Conservation (phyloP, 208 protist genomes). For the Herpetomonas tarakana region DNA sequence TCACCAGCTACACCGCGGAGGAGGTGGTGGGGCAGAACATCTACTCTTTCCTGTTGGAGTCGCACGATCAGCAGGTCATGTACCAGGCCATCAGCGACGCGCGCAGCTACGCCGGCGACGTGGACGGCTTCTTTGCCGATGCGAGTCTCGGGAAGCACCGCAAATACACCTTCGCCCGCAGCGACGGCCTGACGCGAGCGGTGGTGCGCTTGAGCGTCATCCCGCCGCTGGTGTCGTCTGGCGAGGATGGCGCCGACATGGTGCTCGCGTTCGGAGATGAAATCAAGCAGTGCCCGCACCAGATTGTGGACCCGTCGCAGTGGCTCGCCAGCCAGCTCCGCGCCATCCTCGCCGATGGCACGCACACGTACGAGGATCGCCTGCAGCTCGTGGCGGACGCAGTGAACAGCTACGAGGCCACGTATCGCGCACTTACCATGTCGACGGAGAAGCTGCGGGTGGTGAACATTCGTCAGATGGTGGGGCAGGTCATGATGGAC, state of each 20-base stretch:
- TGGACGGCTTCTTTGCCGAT: slow-evolving; percentile 42
- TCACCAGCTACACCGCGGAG: slow-evolving; percentile 62
- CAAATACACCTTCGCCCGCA: slow-evolving; percentile 61
- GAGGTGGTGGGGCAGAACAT: slow-evolving; percentile 82
- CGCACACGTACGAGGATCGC: slow-evolving; percentile 52
- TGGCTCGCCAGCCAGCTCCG: slow-evolving; percentile 63
- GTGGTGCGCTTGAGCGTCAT: slow-evolving; percentile 49
- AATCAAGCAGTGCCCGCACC: slow-evolving; percentile 34
- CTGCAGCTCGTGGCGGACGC: slow-evolving; percentile 50
- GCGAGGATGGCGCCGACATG: slow-evolving; percentile 52
- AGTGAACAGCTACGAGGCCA: slow-evolving; percentile 62
- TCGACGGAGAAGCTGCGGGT: slow-evolving; percentile 67
- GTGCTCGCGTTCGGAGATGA: slow-evolving; percentile 69
- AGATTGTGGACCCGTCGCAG: slow-evolving; percentile 57
- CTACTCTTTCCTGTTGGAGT: slow-evolving; percentile 71
- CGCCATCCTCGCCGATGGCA: slow-evolving; percentile 44
- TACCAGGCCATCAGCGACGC: slow-evolving; percentile 51
- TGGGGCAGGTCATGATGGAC: slow-evolving; percentile 85
- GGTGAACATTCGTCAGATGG: slow-evolving; percentile 79
- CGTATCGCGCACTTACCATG: slow-evolving; percentile 66
- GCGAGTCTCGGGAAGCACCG: slow-evolving; percentile 4
- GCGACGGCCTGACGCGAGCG: slow-evolving; percentile 75
- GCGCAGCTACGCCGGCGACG: slow-evolving; percentile 61
- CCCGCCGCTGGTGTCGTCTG: slow-evolving; percentile 52
- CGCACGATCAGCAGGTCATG: slow-evolving; percentile 72